phyloP scores from a whole-genome alignment of 805 yeast genomes.

The Cyberlindnera mrakii region DNA sequence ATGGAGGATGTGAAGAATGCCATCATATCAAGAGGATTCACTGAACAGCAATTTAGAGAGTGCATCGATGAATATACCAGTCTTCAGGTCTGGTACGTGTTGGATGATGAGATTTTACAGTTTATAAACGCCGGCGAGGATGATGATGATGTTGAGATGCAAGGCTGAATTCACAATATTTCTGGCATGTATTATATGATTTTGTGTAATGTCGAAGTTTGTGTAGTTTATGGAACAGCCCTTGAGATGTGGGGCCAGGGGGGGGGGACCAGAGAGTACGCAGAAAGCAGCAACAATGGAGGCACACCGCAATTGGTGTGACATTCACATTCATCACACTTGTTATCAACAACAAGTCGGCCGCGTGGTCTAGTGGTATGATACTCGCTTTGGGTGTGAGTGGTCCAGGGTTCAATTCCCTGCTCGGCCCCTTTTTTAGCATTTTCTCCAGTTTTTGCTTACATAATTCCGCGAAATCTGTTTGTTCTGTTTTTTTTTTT shows the following conservation, averaged over 20 bases:
- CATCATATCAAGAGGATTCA: slow-evolving; percentile 75
- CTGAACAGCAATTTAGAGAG: slow-evolving; percentile 67
- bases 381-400: slow-evolving; percentile 10
- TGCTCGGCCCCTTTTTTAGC: slow-evolving; percentile 8
- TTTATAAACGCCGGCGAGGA: slow-evolving; percentile 31
- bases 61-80: slow-evolving; percentile 71
- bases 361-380: slow-evolving; percentile 7
- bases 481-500: neutral
- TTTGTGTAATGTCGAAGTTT: no score
- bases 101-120: slow-evolving; percentile 60
- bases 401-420: slow-evolving; percentile 16
- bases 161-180: no score
- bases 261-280: no score
- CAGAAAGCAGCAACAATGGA: no score
- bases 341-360: neutral
- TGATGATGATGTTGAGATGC: slow-evolving; percentile 13
- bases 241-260: no score
- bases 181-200: no score
- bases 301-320: no score
- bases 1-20: slow-evolving; percentile 51
- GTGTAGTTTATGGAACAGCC: no score
- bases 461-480: no score
- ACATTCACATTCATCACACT: no score
- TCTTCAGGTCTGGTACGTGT: slow-evolving; percentile 69
- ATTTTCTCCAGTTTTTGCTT: no score